phyloP scores from a whole-genome alignment of 352 stramenopile species.

The Pythium guiyangense region DNA sequence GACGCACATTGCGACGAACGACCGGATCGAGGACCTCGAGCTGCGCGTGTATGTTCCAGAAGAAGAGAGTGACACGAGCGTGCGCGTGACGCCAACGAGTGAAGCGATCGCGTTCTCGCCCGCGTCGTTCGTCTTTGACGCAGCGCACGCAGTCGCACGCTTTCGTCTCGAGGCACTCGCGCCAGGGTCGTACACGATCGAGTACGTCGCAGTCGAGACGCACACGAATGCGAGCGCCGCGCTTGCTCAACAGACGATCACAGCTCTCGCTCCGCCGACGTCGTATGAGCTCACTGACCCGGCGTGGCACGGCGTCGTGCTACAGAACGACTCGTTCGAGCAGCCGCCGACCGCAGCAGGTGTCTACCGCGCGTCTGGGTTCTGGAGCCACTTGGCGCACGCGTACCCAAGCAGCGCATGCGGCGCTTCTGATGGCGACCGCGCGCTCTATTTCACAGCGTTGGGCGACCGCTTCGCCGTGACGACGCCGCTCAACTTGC shows the following conservation, averaged over 20 bases:
- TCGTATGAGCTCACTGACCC: slow-evolving; percentile 27
- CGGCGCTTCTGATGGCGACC: slow-evolving; percentile 29
- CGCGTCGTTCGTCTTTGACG: slow-evolving; percentile 14
- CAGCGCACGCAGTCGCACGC: background rate
- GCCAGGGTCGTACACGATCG: slow-evolving; percentile 21
- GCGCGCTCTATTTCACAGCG: slow-evolving; percentile 61
- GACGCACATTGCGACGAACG: slow-evolving; percentile 23
- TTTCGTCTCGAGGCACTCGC: slow-evolving; percentile 9
- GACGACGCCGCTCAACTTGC: slow-evolving; percentile 37
- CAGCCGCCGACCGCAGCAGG: slow-evolving; percentile 9
- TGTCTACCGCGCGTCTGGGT: slow-evolving; percentile 14
- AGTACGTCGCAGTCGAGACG: slow-evolving; percentile 20
- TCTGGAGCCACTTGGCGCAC: slow-evolving; percentile 54
- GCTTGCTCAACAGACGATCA: slow-evolving; percentile 20
- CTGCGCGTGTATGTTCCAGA: slow-evolving; percentile 33
- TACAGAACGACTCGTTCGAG: slow-evolving; percentile 67
- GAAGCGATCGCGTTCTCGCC: slow-evolving; percentile 28
- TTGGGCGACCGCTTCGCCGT: slow-evolving; percentile 43
- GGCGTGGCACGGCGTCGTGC: slow-evolving; percentile 38
- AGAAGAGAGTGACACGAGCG: background rate
- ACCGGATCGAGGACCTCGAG: slow-evolving; percentile 31
- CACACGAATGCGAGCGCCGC: background rate
- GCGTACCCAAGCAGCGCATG: slow-evolving; percentile 55
- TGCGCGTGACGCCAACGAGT: slow-evolving; percentile 31
- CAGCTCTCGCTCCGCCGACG: slow-evolving; percentile 30